Evolutionary conservation across 164 flowering plant genomes (phyloP).

Genomic region (Hamamelis virginiana): DNA sequence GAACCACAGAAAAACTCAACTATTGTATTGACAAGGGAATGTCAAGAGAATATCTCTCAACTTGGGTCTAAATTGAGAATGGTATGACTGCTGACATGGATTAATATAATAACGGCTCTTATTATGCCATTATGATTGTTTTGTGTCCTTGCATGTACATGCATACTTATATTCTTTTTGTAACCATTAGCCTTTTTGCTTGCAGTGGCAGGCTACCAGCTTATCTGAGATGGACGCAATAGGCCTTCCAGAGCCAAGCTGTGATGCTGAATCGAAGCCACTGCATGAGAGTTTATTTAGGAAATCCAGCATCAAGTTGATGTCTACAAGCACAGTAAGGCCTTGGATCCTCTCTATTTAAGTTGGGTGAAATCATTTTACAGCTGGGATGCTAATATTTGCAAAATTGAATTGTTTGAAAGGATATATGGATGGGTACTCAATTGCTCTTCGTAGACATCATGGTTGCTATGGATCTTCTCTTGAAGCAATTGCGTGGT

Average conservation of each 20-base stretch:
- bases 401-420: constrained; percentile 10
- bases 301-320: constrained; percentile 35
- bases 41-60: constrained; percentile 8
- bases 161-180: too few species aligned
- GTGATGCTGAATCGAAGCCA: constrained; percentile 16
- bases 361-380: neutral
- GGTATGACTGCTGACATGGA: constrained; percentile 20
- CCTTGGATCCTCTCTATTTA: constrained; percentile 8
- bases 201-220: constrained; percentile 19
- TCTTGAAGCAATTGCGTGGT: constrained; percentile 41
- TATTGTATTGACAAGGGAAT: constrained; percentile 16
- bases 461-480: constrained; percentile 28
- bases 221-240: constrained; percentile 19
- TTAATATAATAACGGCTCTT: neutral
- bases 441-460: constrained; percentile 55
- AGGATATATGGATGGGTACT: constrained; percentile 68
- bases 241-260: constrained; percentile 1
- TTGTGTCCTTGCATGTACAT: neutral
- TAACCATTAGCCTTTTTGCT: neutral
- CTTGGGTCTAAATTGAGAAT: constrained; percentile 11
- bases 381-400: constrained; percentile 5
- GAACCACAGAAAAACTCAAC: constrained; percentile 16
- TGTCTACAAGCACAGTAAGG: constrained; percentile 52
- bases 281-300: constrained; percentile 24
- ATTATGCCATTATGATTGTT: neutral